phyloP scores from a whole-genome alignment of 352 stramenopile genomes.

The Phytophthora sojae region DNA sequence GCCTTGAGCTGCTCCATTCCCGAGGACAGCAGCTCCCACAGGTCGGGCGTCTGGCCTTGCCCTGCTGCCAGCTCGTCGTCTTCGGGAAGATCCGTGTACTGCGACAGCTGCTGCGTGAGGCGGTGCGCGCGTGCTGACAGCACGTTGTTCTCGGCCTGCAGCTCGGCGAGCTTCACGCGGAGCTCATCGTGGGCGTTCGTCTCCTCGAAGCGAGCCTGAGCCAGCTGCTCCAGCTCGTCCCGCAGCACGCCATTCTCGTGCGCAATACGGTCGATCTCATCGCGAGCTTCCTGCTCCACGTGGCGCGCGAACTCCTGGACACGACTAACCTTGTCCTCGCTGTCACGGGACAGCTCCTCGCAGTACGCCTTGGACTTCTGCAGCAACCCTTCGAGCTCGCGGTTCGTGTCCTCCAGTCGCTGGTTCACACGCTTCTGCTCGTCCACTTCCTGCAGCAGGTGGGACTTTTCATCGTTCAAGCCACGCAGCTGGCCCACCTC shows the following conservation, averaged over 20 bases:
- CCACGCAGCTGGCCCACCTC: constrained; percentile 45
- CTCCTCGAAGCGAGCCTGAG: constrained; percentile 68
- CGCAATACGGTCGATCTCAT: constrained; percentile 68
- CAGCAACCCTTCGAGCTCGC: constrained; percentile 63
- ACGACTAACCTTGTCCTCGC: constrained; percentile 70
- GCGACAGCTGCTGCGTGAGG: constrained; percentile 81
- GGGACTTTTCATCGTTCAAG: constrained; percentile 56
- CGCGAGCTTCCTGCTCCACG: constrained; percentile 68
- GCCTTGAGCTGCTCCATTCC: constrained; percentile 92
- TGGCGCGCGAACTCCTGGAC: constrained; percentile 67
- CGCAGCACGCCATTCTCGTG: constrained; percentile 68
- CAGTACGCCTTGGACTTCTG: constrained; percentile 71
- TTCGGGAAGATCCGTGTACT: constrained; percentile 84
- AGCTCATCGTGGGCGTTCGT: constrained; percentile 75
- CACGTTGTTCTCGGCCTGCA: constrained; percentile 89
- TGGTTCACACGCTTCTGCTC: constrained; percentile 55
- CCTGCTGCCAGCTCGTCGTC: constrained; percentile 66
- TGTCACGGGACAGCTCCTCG: constrained; percentile 65
- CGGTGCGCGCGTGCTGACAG: constrained; percentile 78
- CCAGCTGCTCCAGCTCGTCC: constrained; percentile 71
- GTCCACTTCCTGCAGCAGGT: constrained; percentile 50
- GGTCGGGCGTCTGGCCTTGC: constrained; percentile 70
- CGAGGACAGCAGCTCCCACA: constrained; percentile 86
- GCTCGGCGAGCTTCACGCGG: constrained; percentile 72
- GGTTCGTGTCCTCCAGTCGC: constrained; percentile 54